Percentiles rank a stretch among this genome's conserved stretches.
Conservation (phyloP, 202 grass and related monocot genomes). For the Saccharum hybrid region DNA sequence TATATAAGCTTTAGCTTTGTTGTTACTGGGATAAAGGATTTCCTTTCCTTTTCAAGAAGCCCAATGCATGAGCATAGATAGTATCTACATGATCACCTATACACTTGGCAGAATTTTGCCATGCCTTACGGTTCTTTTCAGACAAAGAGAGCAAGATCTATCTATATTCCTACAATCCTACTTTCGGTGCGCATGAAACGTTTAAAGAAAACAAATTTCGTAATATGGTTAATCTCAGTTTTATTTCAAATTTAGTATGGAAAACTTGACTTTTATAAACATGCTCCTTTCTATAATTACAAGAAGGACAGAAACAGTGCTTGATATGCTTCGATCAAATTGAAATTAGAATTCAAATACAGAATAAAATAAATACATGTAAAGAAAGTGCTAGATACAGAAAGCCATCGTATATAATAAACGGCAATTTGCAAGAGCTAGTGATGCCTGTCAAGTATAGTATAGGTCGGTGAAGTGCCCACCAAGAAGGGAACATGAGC, state of each 20-base stretch:
- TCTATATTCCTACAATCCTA: conserved; percentile 40
- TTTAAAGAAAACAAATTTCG: conserved; percentile 29
- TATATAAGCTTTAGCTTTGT: conserved; percentile 63
- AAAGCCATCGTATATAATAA: not conserved
- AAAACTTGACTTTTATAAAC: conserved; percentile 27
- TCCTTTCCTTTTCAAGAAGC: conserved; percentile 51
- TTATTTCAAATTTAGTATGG: conserved; percentile 24
- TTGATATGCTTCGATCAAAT: conserved; percentile 12
- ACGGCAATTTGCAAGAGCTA: conserved; percentile 31
- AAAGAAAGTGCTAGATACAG: not conserved
- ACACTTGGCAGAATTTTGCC: conserved; percentile 55
- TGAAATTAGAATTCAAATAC: conserved; percentile 31
- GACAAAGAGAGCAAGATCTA: conserved; percentile 45
- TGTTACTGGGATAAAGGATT: conserved; percentile 48
- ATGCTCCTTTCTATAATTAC: not conserved
- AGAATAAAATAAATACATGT: conserved; percentile 3
- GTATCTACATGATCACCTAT: too few species aligned
- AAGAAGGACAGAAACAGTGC: not conserved
- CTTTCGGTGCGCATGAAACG: conserved; percentile 43
- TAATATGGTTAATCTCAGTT: conserved; percentile 25
- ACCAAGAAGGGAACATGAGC: conserved; percentile 57
- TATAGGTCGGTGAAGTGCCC: conserved; percentile 52
- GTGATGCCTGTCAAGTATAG: conserved; percentile 30
- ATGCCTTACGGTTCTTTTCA: conserved; percentile 46
- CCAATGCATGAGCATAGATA: conserved; percentile 32